Evolutionary conservation across 257 asterid genomes (phyloP), one percentile per base, ranked within the genome.

Genomic region (Penstemon newberryi): DNA sequence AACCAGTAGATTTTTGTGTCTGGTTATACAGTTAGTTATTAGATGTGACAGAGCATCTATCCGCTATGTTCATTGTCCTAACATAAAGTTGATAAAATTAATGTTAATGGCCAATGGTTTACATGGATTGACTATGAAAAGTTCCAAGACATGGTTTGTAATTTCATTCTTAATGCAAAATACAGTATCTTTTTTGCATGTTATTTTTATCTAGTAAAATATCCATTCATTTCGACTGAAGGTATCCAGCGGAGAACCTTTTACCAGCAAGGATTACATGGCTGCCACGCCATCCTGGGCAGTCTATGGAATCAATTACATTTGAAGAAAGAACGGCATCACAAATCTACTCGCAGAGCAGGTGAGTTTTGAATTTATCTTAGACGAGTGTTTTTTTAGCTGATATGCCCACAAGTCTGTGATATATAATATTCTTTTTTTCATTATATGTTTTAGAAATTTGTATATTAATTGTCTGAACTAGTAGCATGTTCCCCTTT

Each of bases 71-170:
- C 65, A 18, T 18, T 53, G n/a, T 50, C 13, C n/a, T 8, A 8
- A 59, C 70, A 40, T 55, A 66, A 86, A 79, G 97, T 87, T 4
- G 88, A 87, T 10, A 89, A 87, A 73, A 89, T 93, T 70, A 93
- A 82, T 15, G 79, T 93, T 38, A 37, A 89, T n/a, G 95, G 91
- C 36, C 85, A 89, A 78, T 93, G 97, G 99, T 64, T 75, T 79
- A 93, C 96, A 19, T 94, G 99, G 99, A 94, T 94, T 53, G 97
- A 94, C 82, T 94, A 94, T 7, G 97, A 94, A 49, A 94, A 94
- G 78, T 94, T 94, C 84, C 99, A 94, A 19, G 78, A 91, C 77
- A 86, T 93, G 95, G 96, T 93, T 8, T 38, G 91, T 79, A 61
- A 8, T 15, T 65, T 40, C 7, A 52, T 53, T 46, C 56, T 7